Base-by-base conservation (phyloP, 352 stramenopile genomes). In the Elongisporangium prolatum region DNA sequence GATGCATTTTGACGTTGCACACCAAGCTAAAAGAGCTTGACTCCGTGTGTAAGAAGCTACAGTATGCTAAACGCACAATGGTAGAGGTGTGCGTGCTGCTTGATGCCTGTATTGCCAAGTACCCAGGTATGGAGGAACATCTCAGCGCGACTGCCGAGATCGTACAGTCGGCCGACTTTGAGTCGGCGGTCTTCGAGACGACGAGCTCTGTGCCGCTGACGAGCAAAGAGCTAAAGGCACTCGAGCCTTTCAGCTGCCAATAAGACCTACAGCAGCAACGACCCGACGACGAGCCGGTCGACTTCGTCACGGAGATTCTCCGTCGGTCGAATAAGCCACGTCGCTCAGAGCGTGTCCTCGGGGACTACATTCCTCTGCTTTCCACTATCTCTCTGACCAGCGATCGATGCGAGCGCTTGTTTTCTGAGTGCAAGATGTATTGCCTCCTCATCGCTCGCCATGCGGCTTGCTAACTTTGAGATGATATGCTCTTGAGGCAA, bases 401-500 rank as follows among this genome's bases (percentile, higher is more conserved):
- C 25, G 8, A 34, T 34, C 25, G 25, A 8, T 34, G 25, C 25
- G 25, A 34, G 8, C 25, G 25, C 8, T 34, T 34, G 25, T 34
- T 34, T 8, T 34, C 25, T 9, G 25, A 34, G 25, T 34, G 25
- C 8, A 34, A 34, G 25, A 34, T 34, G 25, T 34, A 4, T 8
- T 34, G 25, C 25, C 25, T 4, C 25, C 25, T 9, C 25, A 34
- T 17, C 59, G 58, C 52, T 38, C 50, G 14, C 49, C 3, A 52
- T 64, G 28, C 24, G 48, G 7, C 53, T 56, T 50, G 56, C 49
- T 8, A 71, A 64, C 38, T 64, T 71, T 52, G 59, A 71, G 38
- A 66, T 37, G 28, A 48, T 67, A 64, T 71, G 48, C 67, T 71
- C 40, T 20, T 71, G 10, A 52, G 54, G 64, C 59, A 6, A 67